A percentile compares a stretch with the other conserved stretches of the same genome.
phyloP scores from a whole-genome alignment of 2,329 filamentous ascomycete genomes.

The Acephala macrosclerotiorum region DNA sequence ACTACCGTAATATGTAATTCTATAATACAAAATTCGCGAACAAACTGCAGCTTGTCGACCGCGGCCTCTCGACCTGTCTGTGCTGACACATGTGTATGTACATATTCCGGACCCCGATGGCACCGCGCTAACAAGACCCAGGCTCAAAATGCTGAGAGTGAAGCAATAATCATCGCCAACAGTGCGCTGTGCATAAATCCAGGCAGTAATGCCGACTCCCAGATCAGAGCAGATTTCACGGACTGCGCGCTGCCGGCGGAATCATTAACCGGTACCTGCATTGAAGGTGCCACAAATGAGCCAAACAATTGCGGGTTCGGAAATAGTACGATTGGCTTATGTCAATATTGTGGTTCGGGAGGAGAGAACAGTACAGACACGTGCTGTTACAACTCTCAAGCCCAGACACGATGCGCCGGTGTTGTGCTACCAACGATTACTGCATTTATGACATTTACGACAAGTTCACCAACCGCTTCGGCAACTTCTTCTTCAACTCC shows the following conservation, averaged over 20 bases:
- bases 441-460: constrained; percentile 70
- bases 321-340: constrained; percentile 76
- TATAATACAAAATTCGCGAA: constrained; percentile 88
- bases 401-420: constrained; percentile 74
- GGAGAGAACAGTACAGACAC: constrained; percentile 93
- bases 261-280: constrained; percentile 78
- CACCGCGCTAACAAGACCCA: constrained; percentile 47
- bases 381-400: constrained; percentile 86
- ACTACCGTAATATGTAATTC: constrained; percentile 92
- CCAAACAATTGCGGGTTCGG: constrained; percentile 86
- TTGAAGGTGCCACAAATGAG: constrained; percentile 81
- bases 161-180: constrained; percentile 83
- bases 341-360: constrained; percentile 83
- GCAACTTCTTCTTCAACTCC: constrained; percentile 42
- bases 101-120: background rate
- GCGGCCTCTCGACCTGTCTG: constrained; percentile 78
- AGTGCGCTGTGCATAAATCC: constrained; percentile 74
- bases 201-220: constrained; percentile 68
- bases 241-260: constrained; percentile 86
- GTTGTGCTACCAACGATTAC: constrained; percentile 82
- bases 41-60: constrained; percentile 70
- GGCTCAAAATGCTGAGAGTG: constrained; percentile 87
- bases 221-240: constrained; percentile 92
- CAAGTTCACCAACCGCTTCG: constrained; percentile 56
- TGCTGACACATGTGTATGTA: constrained; percentile 83